Base-by-base conservation (phyloP, 305 asterid genomes). In the Striga hermonthica region DNA sequence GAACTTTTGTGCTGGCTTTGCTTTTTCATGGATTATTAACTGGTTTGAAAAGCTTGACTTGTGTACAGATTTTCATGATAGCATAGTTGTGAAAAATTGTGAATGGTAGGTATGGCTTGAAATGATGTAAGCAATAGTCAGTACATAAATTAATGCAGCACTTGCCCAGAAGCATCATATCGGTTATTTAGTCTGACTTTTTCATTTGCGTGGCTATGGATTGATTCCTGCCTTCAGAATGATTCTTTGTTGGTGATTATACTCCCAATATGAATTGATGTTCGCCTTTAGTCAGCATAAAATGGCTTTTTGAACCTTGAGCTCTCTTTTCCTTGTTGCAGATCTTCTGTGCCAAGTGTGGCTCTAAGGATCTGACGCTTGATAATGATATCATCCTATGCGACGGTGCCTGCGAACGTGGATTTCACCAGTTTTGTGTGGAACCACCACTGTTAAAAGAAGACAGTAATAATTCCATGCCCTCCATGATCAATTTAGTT, bases 291-390 rank as follows among this genome's bases (percentile, higher is more conserved):
- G 60, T 28, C 44, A 48, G 43, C 53, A 70, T 31, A 54, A 45
- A 34, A 57, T 28, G 64, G 53, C 31, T 10, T 67, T 62, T 49
- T 45, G 70, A 74, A 72, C 72, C 59, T 52, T 78, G 8, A 71
- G 60, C 44, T 40, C 50, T 58, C 36, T 56, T 62, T 78, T 74
- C 58, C 66, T 50, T 45, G 52, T 68, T 81, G 85, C 91, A 94
- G 99, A 94, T 94, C 73, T 94, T 94, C 82, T 94, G 99, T 74
- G 95, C 99, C 47, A 94, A 94, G 75, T 94, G 99, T 74, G 91
- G 96, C 69, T 81, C 86, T 40, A 88, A 81, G 79, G 97, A 94
- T 70, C 69, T 94, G 82, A 69, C 88, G 34, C 77, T 81, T 54
- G 97, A 86, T 38, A 90, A 94, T 69, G 99, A 94, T 79, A 88